Conservation (phyloP, 768 basidiomycete genomes). For the Holtermannia corniformis region DNA sequence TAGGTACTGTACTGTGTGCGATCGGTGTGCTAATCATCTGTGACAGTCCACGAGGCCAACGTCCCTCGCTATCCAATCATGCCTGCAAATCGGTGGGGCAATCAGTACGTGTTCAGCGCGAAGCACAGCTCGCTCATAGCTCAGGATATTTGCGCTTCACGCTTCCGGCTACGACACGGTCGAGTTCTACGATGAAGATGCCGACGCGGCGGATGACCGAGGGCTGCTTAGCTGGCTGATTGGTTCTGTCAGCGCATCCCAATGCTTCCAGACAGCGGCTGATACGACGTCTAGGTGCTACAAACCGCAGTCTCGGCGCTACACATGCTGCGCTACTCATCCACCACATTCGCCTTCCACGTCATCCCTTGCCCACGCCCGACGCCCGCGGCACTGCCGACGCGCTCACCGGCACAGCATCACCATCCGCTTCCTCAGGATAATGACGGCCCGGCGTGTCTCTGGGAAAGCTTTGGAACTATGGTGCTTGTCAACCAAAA, state of each 20-base stretch:
- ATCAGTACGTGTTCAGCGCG: slow-evolving; percentile 26
- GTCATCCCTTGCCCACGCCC: slow-evolving; percentile 9
- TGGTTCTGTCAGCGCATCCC: slow-evolving; percentile 23
- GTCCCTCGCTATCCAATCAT: slow-evolving; percentile 27
- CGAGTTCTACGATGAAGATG: slow-evolving; percentile 32
- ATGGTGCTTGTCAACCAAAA: slow-evolving; percentile 33
- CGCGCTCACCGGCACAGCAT: neutral
- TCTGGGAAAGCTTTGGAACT: slow-evolving; percentile 38
- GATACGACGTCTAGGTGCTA: slow-evolving; percentile 17
- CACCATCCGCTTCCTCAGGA: neutral
- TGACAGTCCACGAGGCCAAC: slow-evolving; percentile 28
- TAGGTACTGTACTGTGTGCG: slow-evolving; percentile 10
- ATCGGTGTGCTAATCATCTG: neutral
- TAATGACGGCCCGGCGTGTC: neutral
- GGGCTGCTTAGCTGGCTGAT: slow-evolving; percentile 38
- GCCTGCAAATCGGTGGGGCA: slow-evolving; percentile 32
- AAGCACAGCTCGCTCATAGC: neutral
- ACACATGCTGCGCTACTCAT: slow-evolving; percentile 36
- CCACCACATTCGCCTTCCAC: slow-evolving; percentile 32
- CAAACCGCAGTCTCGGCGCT: slow-evolving; percentile 34
- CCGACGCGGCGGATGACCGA: slow-evolving; percentile 25
- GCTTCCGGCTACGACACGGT: slow-evolving; percentile 37
- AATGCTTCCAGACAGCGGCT: neutral
- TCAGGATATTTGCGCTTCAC: slow-evolving; percentile 36
- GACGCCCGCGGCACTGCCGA: neutral